Conservation (phyloP, 805 yeast species). For the Sungouiella blattae region DNA sequence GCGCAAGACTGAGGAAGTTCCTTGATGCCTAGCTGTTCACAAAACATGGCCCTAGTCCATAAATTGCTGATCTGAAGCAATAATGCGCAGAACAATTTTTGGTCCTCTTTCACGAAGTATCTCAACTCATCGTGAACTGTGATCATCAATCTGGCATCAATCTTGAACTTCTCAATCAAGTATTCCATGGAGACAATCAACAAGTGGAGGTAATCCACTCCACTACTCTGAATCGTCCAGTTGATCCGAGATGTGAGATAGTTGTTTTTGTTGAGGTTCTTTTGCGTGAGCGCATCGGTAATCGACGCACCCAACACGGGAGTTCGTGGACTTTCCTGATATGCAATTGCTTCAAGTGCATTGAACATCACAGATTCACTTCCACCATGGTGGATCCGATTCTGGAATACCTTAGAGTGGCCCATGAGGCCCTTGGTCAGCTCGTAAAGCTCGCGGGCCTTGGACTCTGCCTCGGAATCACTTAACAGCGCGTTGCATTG, state of each 20-base stretch:
- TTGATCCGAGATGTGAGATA: conserved; percentile 89
- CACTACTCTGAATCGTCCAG: conserved; percentile 98
- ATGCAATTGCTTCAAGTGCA: conserved; percentile 81
- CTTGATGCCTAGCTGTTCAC: conserved; percentile 83
- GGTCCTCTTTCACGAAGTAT: conserved; percentile 69
- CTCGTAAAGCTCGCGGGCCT: conserved; percentile 66
- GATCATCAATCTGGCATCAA: conserved; percentile 74
- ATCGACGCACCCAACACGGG: conserved; percentile 94
- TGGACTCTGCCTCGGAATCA: conserved; percentile 60
- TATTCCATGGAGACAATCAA: conserved; percentile 85
- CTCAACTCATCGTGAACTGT: conserved; percentile 97
- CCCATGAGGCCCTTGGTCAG: conserved; percentile 70
- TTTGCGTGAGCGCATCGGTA: conserved; percentile 72
- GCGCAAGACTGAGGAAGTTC: conserved; percentile 95
- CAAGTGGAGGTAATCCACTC: conserved; percentile 92
- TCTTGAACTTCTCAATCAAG: conserved; percentile 54
- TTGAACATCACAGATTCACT: conserved; percentile 91
- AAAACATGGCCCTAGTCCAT: conserved; percentile 96
- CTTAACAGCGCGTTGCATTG: conserved; percentile 73
- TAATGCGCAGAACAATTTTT: conserved; percentile 73
- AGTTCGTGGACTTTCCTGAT: conserved; percentile 74
- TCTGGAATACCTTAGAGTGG: conserved; percentile 21
- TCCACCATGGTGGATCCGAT: conserved; percentile 73
- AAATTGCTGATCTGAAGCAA: conserved; percentile 84
- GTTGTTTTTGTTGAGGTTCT: conserved; percentile 58